Evolutionary conservation across 306 rosid genomes (phyloP).

Genomic region (Quercus dentata): DNA sequence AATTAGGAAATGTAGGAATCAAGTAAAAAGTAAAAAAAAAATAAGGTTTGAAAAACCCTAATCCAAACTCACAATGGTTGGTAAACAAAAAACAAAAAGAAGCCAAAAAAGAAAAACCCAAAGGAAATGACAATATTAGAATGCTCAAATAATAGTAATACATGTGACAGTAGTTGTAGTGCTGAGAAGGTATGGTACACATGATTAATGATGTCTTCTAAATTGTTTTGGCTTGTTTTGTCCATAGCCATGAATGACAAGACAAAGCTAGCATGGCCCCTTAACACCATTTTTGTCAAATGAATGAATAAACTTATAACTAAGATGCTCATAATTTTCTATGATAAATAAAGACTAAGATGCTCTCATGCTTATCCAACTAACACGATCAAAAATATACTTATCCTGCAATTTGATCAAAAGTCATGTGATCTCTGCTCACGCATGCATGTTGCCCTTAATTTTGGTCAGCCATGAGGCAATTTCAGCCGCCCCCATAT

Average conservation of each 20-base stretch:
- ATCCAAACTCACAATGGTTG: too few species aligned
- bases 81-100: too few species aligned
- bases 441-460: background rate
- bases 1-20: too few species aligned
- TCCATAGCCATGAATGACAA: background rate
- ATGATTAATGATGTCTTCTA: background rate
- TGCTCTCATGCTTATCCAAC: background rate
- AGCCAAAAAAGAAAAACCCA: too few species aligned
- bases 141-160: too few species aligned
- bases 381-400: background rate
- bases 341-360: background rate
- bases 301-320: background rate
- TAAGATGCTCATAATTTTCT: background rate
- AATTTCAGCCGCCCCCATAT: background rate
- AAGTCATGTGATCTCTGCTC: background rate
- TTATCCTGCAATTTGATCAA: background rate
- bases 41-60: too few species aligned
- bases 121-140: too few species aligned
- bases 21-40: too few species aligned
- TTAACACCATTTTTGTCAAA: background rate
- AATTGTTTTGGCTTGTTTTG: background rate
- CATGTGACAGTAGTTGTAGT: background rate
- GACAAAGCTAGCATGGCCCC: background rate
- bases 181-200: background rate
- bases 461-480: background rate